Conservation (phyloP, 352 stramenopile genomes). For the Globisporangium camurandrum region DNA sequence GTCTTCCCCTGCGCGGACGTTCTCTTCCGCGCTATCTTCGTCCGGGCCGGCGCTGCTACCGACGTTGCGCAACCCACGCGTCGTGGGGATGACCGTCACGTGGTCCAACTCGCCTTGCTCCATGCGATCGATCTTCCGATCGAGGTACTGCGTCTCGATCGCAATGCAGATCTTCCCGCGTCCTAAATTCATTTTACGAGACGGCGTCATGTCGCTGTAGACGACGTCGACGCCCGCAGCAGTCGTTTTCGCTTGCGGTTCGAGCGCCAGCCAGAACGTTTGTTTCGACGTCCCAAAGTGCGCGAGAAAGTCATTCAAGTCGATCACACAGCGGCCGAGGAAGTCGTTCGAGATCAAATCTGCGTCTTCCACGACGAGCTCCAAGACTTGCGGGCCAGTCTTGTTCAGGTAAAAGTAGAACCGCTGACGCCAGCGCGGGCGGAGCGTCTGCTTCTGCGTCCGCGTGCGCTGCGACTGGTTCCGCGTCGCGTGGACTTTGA, state of each 20-base stretch:
- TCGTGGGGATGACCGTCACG: constrained; percentile 41
- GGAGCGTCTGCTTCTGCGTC: constrained; percentile 53
- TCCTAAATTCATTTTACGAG: constrained; percentile 39
- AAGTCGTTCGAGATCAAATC: constrained; percentile 68
- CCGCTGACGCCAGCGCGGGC: constrained; percentile 55
- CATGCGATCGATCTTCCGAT: constrained; percentile 38
- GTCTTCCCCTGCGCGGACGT: constrained; percentile 4
- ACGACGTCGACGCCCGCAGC: constrained; percentile 10
- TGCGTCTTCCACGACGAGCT: constrained; percentile 53
- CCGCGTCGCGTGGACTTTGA: constrained; percentile 44
- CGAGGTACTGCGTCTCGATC: constrained; percentile 50
- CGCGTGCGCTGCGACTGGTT: constrained; percentile 56
- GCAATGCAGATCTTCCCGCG: constrained; percentile 57
- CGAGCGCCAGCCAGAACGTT: constrained; percentile 60
- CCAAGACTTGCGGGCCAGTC: constrained; percentile 35
- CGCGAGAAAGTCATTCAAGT: constrained; percentile 50
- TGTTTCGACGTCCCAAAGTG: constrained; percentile 40
- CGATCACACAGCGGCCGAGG: constrained; percentile 58
- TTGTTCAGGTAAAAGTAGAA: constrained; percentile 58
- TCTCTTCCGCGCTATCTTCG: constrained; percentile 12
- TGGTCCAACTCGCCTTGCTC: constrained; percentile 72
- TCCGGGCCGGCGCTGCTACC: constrained; percentile 11
- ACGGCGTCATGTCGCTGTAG: constrained; percentile 38
- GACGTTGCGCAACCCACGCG: constrained; percentile 22
- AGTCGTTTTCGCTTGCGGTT: constrained; percentile 31